Percentiles rank a stretch among this genome's conserved stretches.
Conservation (phyloP, 2,329 filamentous ascomycete genomes). For the Teratosphaeria epicoccoides region DNA sequence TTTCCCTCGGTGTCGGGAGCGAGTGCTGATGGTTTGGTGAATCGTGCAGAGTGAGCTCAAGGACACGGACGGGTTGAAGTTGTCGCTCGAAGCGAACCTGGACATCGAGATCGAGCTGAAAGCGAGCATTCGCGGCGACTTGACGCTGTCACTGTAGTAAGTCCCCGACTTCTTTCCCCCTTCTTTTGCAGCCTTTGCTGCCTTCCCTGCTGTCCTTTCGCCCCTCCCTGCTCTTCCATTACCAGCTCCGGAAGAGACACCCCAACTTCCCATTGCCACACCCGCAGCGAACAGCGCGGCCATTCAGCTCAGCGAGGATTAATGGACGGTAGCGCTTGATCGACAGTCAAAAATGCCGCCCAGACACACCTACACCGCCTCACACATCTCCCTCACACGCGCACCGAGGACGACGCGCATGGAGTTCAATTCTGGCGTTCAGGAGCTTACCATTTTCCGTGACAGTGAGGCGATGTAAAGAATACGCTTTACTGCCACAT, state of each 20-base stretch:
- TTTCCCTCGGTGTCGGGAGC: neutral
- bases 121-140: constrained; percentile 73
- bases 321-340: neutral
- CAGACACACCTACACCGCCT: too few species aligned
- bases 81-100: constrained; percentile 66
- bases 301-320: neutral
- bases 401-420: neutral
- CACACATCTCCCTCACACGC: too few species aligned
- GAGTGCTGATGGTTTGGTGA: neutral
- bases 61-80: constrained; percentile 55
- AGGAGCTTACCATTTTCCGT: neutral
- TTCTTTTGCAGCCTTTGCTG: neutral
- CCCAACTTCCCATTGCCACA: too few species aligned
- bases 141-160: constrained; percentile 68
- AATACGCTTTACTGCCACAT: neutral
- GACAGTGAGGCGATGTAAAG: neutral
- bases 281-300: too few species aligned
- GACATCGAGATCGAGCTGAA: constrained; percentile 79
- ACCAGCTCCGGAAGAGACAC: neutral
- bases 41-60: constrained; percentile 27
- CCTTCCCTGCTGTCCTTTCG: neutral
- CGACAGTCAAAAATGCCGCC: neutral
- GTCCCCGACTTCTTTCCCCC: constrained; percentile 26
- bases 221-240: neutral
- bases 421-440: neutral